Evolutionary conservation across 1,139 yeast genomes (phyloP).

Genomic region (Saccharomyces pastorianus): DNA sequence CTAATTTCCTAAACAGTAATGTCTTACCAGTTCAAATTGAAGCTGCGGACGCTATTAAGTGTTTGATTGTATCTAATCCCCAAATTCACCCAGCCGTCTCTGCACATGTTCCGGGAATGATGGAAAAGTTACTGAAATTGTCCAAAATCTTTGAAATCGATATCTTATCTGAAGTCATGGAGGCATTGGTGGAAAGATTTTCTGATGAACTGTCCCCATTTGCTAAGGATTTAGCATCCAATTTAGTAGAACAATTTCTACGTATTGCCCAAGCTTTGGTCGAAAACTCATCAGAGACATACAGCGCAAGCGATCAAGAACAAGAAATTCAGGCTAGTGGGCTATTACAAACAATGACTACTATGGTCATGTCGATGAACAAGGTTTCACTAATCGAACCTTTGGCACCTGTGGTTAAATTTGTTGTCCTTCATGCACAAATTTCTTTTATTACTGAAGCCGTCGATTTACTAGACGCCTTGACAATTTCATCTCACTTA

Average conservation of each 20-base stretch:
- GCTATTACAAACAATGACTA: slow-evolving; percentile 76
- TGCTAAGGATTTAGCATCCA: slow-evolving; percentile 75
- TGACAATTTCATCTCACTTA: slow-evolving; percentile 29
- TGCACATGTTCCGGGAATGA: slow-evolving; percentile 65
- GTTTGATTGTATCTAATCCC: slow-evolving; percentile 53
- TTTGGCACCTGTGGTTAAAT: slow-evolving; percentile 63
- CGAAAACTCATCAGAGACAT: slow-evolving; percentile 37
- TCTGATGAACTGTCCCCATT: slow-evolving; percentile 86
- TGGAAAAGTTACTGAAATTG: slow-evolving; percentile 69
- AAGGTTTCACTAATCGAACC: slow-evolving; percentile 67
- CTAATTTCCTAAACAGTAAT: slow-evolving; percentile 30
- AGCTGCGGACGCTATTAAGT: slow-evolving; percentile 81
- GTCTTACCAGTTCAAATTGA: slow-evolving; percentile 75
- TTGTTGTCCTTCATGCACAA: slow-evolving; percentile 56
- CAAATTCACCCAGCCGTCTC: slow-evolving; percentile 65
- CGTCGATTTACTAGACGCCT: slow-evolving; percentile 55
- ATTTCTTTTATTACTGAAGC: slow-evolving; percentile 74
- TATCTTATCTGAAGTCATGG: slow-evolving; percentile 81
- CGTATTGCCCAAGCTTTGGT: slow-evolving; percentile 59
- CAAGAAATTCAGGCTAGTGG: slow-evolving; percentile 89
- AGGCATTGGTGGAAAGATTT: slow-evolving; percentile 85
- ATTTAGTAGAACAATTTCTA: slow-evolving; percentile 71
- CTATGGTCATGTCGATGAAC: slow-evolving; percentile 76
- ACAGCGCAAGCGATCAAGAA: slow-evolving; percentile 49
- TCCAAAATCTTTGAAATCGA: slow-evolving; percentile 83